phyloP scores from a whole-genome alignment of 2,329 filamentous ascomycete genomes.

The Cryphonectria radicalis region DNA sequence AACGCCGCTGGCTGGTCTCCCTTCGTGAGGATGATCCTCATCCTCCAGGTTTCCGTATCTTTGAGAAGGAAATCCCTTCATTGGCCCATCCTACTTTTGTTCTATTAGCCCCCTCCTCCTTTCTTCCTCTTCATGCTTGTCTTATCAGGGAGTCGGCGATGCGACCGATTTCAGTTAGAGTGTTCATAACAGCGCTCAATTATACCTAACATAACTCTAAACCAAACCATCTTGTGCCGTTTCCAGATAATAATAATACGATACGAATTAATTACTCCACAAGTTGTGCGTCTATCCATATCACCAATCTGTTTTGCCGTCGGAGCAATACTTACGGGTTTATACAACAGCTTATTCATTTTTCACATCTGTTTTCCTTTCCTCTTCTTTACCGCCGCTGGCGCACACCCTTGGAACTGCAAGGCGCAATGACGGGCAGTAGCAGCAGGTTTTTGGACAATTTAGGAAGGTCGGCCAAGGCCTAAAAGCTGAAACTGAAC shows the following conservation, averaged over 20 bases:
- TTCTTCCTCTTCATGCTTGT: not conserved
- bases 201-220: not conserved
- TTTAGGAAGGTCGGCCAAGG: slow-evolving; percentile 10
- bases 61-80: not conserved
- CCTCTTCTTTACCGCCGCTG: not conserved
- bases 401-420: not conserved
- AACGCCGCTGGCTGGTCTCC: no score
- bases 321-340: not conserved
- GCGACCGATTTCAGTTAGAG: not conserved
- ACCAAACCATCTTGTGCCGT: not conserved
- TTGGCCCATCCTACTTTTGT: not conserved
- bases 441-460: not conserved
- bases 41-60: not conserved
- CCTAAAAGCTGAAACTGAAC: not conserved
- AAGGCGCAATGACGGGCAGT: not conserved
- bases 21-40: not conserved
- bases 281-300: not conserved
- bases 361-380: no score
- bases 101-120: not conserved
- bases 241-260: not conserved
- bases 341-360: not conserved
- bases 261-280: not conserved
- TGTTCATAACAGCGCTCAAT: not conserved
- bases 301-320: not conserved
- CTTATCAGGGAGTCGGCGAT: slow-evolving; percentile 16